phyloP scores from a whole-genome alignment of 148 eudicot genomes.

The Silene latifolia region DNA sequence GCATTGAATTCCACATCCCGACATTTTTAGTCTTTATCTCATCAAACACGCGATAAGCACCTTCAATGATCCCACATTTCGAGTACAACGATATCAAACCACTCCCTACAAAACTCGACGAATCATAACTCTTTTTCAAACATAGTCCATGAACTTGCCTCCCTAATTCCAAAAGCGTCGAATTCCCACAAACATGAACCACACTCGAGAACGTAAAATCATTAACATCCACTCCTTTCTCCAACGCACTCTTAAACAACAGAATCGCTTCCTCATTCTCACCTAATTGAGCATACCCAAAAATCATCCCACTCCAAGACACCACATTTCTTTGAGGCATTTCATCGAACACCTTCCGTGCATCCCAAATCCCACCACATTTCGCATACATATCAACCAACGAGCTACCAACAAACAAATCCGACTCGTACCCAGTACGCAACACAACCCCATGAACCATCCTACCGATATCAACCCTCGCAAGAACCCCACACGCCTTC shows the following conservation, averaged over 20 bases:
- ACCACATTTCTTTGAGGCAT: constrained; percentile 85
- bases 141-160: constrained; percentile 66
- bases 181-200: constrained; percentile 68
- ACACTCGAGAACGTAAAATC: constrained; percentile 85
- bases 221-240: constrained; percentile 64
- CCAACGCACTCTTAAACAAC: constrained; percentile 56
- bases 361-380: constrained; percentile 54
- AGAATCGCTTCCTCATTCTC: constrained; percentile 70
- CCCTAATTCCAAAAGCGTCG: constrained; percentile 67
- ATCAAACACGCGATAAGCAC: constrained; percentile 56
- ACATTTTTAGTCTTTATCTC: constrained; percentile 51
- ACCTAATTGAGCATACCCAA: constrained; percentile 70
- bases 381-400: constrained; percentile 77
- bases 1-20: constrained; percentile 87
- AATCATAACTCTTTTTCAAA: constrained; percentile 55
- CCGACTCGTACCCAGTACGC: constrained; percentile 50
- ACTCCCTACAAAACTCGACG: constrained; percentile 77
- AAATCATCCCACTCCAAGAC: constrained; percentile 89
- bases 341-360: constrained; percentile 68
- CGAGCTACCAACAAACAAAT: constrained; percentile 79
- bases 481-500: constrained; percentile 50
- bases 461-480: constrained; percentile 39
- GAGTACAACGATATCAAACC: constrained; percentile 80
- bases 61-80: constrained; percentile 66
- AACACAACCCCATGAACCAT: constrained; percentile 61